A percentile compares a stretch with the other conserved stretches of the same genome.
Conservation (phyloP, 2,329 filamentous ascomycete species). For the Trichoderma afroharzianum region DNA sequence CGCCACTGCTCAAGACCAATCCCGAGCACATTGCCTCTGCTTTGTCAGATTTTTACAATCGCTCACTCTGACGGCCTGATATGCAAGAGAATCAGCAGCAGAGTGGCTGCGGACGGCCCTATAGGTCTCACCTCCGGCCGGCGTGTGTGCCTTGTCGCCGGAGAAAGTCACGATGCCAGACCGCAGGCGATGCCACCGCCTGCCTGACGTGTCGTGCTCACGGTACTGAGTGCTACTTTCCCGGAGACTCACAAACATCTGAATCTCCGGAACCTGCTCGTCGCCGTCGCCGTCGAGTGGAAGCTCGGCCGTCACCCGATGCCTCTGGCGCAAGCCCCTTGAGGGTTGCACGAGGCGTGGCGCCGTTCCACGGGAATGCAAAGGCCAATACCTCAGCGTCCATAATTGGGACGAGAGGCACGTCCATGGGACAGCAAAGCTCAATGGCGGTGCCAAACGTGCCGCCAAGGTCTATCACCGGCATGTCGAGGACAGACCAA, state of each 20-base stretch:
- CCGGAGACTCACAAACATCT: conserved; percentile 32
- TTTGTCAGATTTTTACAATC: not conserved
- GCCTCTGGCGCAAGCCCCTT: not conserved
- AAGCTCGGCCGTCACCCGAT: conserved; percentile 7
- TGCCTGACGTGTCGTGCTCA: conserved; percentile 58
- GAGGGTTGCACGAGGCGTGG: not conserved
- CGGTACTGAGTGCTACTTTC: conserved; percentile 54
- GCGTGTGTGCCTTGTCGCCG: conserved; percentile 58
- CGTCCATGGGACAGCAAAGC: not conserved
- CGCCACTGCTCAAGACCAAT: not conserved
- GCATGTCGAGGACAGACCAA: not conserved
- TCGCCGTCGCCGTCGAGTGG: conserved; percentile 17
- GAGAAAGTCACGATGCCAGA: conserved; percentile 59
- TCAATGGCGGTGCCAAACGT: not conserved
- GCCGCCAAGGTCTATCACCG: not conserved
- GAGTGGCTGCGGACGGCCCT: conserved; percentile 41
- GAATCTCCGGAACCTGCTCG: conserved; percentile 21
- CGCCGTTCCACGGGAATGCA: not conserved
- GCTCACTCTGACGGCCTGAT: not conserved
- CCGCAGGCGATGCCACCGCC: conserved; percentile 48
- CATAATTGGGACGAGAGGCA: not conserved
- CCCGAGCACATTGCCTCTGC: not conserved
- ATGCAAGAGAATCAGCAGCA: conserved; percentile 14
- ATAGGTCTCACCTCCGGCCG: conserved; percentile 58
- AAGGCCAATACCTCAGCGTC: conserved; percentile 2